These are phyloP conservation scores for Heliamphora pulchella DNA, from an alignment of 179 eudicot species.

Conservation along the genomic window DNA sequence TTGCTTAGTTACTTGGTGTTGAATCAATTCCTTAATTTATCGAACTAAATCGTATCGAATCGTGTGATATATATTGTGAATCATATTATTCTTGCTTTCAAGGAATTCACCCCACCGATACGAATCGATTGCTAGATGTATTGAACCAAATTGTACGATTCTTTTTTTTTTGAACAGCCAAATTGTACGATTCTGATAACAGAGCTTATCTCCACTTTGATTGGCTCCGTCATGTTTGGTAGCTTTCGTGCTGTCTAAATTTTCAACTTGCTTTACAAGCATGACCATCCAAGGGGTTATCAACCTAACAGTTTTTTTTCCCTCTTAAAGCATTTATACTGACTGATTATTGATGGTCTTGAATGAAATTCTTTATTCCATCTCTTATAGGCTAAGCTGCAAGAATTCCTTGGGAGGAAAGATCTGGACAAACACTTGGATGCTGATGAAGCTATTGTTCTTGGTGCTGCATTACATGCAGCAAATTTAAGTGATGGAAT, in stretches of 20 bases:
- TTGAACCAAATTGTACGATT: no score
- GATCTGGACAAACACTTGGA: conserved; percentile 92
- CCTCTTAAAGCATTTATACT: neutral
- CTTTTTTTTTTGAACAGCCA: no score
- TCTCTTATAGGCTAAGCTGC: conserved; percentile 70
- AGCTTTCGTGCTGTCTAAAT: neutral
- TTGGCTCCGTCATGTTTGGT: neutral
- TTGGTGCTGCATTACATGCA: conserved; percentile 89
- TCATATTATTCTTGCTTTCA: no score
- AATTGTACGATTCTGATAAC: no score
- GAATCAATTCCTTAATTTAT: no score
- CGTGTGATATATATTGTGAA: no score
- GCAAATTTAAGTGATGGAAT: conserved; percentile 97
- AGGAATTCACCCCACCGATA: no score
- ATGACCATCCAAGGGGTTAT: neutral
- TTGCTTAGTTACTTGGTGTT: no score
- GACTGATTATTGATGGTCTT: neutral
- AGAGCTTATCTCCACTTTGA: no score
- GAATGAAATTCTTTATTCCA: neutral
- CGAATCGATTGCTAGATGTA: no score
- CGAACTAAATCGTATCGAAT: no score
- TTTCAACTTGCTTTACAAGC: neutral
- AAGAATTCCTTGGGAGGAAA: conserved; percentile 86
- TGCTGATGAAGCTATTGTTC: conserved; percentile 91
- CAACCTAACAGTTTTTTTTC: neutral